Evolutionary conservation across 2,329 filamentous ascomycete species (phyloP).

Genomic region (Pseudophaeomoniella oleicola): DNA sequence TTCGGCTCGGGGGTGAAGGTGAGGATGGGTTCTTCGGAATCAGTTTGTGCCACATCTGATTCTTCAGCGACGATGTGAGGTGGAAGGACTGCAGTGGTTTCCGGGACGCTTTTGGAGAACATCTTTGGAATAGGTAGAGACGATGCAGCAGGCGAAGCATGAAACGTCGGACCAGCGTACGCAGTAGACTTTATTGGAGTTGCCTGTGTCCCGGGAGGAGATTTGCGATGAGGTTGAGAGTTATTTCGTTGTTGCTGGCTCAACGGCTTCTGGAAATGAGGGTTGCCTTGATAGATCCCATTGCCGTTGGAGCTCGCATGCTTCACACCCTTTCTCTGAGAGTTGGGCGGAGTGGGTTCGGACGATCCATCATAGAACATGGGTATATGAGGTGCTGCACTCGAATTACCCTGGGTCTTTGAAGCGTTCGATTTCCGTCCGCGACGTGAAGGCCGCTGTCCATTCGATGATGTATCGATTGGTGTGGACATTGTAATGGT

Average conservation of each 20-base stretch:
- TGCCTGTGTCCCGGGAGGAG: constrained; percentile 24
- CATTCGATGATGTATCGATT: neutral
- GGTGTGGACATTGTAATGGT: neutral
- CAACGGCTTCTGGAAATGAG: constrained; percentile 8
- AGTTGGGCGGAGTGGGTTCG: neutral
- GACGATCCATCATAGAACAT: neutral
- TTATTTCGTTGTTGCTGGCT: constrained; percentile 4
- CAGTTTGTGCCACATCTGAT: constrained; percentile 39
- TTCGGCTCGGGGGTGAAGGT: constrained; percentile 16
- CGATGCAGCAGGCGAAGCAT: constrained; percentile 83
- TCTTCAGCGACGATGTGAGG: constrained; percentile 21
- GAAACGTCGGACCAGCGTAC: constrained; percentile 89
- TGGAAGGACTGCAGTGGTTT: neutral
- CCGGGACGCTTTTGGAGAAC: constrained; percentile 54
- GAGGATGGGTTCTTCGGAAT: constrained; percentile 30
- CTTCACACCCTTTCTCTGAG: neutral
- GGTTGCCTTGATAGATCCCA: constrained; percentile 4
- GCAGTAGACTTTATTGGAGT: constrained; percentile 35
- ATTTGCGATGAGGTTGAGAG: constrained; percentile 25
- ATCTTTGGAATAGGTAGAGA: constrained; percentile 85
- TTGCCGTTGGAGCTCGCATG: neutral
- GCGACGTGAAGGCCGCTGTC: neutral
- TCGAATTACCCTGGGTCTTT: neutral
- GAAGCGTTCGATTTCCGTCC: neutral
- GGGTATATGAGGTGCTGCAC: neutral